Conservation (phyloP, 2,329 filamentous ascomycete species). For the Aspergillus uvarum region DNA sequence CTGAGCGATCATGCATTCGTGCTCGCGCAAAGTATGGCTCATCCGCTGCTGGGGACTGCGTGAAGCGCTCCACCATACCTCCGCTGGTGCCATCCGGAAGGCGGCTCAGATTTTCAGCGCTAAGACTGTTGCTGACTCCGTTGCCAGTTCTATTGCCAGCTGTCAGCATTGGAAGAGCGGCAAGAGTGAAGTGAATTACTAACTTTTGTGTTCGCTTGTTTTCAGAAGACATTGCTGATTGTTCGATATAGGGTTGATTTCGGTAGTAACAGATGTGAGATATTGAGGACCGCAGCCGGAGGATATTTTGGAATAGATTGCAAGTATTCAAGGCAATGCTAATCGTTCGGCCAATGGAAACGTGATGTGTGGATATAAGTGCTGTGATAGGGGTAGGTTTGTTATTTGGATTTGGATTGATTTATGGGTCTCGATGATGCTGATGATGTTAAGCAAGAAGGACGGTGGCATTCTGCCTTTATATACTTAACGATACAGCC, state of each 20-base stretch:
- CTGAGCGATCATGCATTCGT: conserved; percentile 32
- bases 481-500: conserved; percentile 12
- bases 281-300: neutral
- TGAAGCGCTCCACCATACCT: conserved; percentile 29
- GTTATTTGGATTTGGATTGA: neutral
- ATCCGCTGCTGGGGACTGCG: conserved; percentile 28
- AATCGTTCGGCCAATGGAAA: neutral
- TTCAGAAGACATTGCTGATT: conserved; percentile 18
- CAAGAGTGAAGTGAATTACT: neutral
- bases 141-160: conserved; percentile 18
- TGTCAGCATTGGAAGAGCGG: conserved; percentile 1
- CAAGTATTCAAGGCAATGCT: neutral
- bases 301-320: neutral
- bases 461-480: conserved; percentile 6
- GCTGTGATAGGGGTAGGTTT: neutral
- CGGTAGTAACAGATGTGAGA: neutral
- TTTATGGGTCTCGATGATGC: neutral
- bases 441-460: conserved; percentile 2
- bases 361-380: too few relatives aligned
- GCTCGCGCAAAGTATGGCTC: conserved; percentile 35
- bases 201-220: conserved; percentile 19
- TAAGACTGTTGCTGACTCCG: conserved; percentile 27
- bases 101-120: conserved; percentile 28
- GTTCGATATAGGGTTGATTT: neutral
- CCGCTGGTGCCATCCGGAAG: conserved; percentile 25